phyloP scores from a whole-genome alignment of 768 basidiomycete species.

The Serendipita sp. region DNA sequence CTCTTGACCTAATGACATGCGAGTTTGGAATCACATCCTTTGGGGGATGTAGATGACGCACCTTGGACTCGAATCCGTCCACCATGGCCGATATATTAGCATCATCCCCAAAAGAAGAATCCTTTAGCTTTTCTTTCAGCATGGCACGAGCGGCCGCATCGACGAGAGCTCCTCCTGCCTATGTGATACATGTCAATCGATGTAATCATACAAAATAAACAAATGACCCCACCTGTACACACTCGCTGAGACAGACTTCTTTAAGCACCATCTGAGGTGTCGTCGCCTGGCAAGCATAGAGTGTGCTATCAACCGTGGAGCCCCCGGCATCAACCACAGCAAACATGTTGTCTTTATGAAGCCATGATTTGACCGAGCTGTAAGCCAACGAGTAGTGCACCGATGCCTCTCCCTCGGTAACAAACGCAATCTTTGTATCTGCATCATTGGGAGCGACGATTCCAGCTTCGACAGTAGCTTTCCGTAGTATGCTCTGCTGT shows the following conservation, averaged over 20 bases:
- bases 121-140: not conserved
- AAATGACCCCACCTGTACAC: not conserved
- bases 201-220: not conserved
- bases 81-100: not conserved
- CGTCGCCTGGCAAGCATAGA: not conserved
- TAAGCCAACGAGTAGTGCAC: slow-evolving; percentile 1
- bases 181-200: not conserved
- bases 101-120: not conserved
- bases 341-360: not conserved
- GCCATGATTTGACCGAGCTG: not conserved
- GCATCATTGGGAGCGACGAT: not conserved
- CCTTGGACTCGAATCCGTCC: not conserved
- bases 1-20: not conserved
- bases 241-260: slow-evolving; percentile 4
- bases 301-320: not conserved
- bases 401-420: slow-evolving; percentile 8
- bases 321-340: slow-evolving; percentile 6
- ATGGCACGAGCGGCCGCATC: not conserved
- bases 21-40: not conserved
- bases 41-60: not conserved
- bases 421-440: not conserved
- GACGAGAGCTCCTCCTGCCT: not conserved
- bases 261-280: slow-evolving; percentile 1
- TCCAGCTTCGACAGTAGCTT: not conserved
- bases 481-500: not conserved